phyloP scores from a whole-genome alignment of 2,329 filamentous ascomycete species.

The Ambrosiella xylebori region DNA sequence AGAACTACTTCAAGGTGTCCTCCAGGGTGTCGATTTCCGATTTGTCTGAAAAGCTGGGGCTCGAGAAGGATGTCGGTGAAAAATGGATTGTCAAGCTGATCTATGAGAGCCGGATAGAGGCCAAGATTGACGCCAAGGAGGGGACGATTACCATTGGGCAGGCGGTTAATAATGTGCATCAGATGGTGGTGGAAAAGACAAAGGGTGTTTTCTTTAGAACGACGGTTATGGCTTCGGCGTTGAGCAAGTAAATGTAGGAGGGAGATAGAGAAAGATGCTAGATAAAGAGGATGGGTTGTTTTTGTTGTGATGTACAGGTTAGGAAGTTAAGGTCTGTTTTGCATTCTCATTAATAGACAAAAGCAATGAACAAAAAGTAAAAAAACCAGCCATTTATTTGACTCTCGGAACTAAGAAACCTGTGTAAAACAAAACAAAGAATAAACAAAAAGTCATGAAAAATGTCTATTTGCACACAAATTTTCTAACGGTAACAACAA shows the following conservation, averaged over 20 bases:
- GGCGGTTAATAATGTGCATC: conserved; percentile 93
- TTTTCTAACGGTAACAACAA: not conserved
- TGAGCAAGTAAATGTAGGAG: conserved; percentile 29
- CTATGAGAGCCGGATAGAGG: conserved; percentile 88
- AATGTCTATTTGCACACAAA: not conserved
- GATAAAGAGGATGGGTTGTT: not conserved
- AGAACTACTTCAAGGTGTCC: conserved; percentile 99
- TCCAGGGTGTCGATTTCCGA: conserved; percentile 97
- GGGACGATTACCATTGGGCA: conserved; percentile 99
- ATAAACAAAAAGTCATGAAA: not conserved
- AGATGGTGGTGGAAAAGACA: conserved; percentile 97
- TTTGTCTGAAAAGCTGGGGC: conserved; percentile 74
- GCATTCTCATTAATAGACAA: too few species aligned
- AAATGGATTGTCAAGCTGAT: conserved; percentile 99
- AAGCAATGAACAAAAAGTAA: too few species aligned
- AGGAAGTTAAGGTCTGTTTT: not conserved
- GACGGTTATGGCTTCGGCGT: conserved; percentile 66
- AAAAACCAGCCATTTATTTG: too few species aligned
- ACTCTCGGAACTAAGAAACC: not conserved
- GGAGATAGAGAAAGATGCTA: not conserved
- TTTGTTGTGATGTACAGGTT: not conserved
- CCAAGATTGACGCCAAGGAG: conserved; percentile 98
- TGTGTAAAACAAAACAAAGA: not conserved
- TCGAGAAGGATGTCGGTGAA: conserved; percentile 89
- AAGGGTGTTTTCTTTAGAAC: conserved; percentile 98